These are phyloP conservation scores for Drosera spatulata DNA, from an alignment of 179 eudicot genomes.

Conservation along the genomic window DNA sequence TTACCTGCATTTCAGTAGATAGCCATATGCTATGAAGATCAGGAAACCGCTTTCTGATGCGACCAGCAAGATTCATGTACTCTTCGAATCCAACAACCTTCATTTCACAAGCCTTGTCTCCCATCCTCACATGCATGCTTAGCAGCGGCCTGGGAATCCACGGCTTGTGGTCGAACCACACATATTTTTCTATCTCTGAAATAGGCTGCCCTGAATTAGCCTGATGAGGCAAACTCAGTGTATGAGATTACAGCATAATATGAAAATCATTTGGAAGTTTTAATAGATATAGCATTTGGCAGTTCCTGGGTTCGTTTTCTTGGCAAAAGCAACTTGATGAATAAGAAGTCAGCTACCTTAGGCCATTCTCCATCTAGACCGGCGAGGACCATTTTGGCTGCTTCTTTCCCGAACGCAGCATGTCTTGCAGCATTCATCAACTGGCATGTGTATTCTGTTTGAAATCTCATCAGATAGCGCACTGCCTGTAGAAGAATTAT, in stretches of 20 bases:
- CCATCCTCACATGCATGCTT: slow-evolving; percentile 96
- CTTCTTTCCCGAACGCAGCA: slow-evolving; percentile 72
- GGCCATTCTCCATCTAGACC: slow-evolving; percentile 19
- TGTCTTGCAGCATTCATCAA: slow-evolving; percentile 76
- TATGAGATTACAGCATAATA: too few relatives aligned
- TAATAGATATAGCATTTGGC: too few relatives aligned
- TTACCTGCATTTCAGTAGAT: slow-evolving; percentile 94
- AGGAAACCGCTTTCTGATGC: slow-evolving; percentile 59
- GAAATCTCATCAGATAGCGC: slow-evolving; percentile 87
- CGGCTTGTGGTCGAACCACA: slow-evolving; percentile 78
- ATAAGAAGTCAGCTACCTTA: slow-evolving; percentile 21
- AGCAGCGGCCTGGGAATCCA: slow-evolving; percentile 84
- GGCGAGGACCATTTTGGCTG: slow-evolving; percentile 64
- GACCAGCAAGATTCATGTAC: slow-evolving; percentile 65
- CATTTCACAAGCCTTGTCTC: slow-evolving; percentile 97
- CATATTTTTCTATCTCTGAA: slow-evolving; percentile 57
- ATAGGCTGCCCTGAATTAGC: slow-evolving; percentile 10
- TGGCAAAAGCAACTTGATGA: neutral
- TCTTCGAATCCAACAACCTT: slow-evolving; percentile 68
- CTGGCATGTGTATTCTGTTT: slow-evolving; percentile 63
- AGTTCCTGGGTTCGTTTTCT: too few relatives aligned
- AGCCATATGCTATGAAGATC: slow-evolving; percentile 66
- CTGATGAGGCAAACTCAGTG: slow-evolving; percentile 13
- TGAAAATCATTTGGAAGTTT: too few relatives aligned
- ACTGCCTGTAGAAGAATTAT: slow-evolving; percentile 43